Evolutionary conservation across 2,329 filamentous ascomycete species (phyloP).

Genomic region (Phialocephala subalpina): DNA sequence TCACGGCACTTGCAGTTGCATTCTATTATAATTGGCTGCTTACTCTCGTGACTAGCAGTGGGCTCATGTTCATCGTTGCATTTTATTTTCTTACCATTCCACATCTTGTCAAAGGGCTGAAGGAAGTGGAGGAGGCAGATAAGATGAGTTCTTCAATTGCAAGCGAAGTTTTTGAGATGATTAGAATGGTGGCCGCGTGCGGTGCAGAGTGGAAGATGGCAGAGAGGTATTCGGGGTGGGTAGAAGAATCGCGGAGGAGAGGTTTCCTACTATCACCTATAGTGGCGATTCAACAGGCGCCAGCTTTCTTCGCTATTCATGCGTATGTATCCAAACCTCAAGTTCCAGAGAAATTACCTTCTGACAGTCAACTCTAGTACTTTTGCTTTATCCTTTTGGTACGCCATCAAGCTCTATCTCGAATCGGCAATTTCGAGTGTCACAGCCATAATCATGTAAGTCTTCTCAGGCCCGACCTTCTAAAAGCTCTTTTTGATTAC

Average conservation of each 20-base stretch:
- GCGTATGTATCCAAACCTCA: too few species aligned
- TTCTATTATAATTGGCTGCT: constrained; percentile 66
- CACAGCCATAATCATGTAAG: constrained; percentile 63
- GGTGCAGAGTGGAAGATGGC: constrained; percentile 65
- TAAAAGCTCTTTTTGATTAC: neutral
- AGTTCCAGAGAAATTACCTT: too few species aligned
- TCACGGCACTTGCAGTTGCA: constrained; percentile 61
- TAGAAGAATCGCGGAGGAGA: constrained; percentile 59
- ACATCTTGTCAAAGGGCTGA: constrained; percentile 61
- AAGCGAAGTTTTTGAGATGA: constrained; percentile 65
- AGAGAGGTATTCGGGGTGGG: constrained; percentile 61
- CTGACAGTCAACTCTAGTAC: constrained; percentile 42
- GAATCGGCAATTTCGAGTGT: constrained; percentile 55
- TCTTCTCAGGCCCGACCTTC: constrained; percentile 20
- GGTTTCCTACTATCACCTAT: constrained; percentile 59
- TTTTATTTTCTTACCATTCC: constrained; percentile 60
- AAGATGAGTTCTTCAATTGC: constrained; percentile 65
- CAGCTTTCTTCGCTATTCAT: constrained; percentile 32
- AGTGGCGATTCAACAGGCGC: constrained; percentile 59
- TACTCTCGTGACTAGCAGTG: constrained; percentile 64
- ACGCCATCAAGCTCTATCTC: constrained; percentile 59
- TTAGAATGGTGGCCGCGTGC: constrained; percentile 69
- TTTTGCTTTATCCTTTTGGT: constrained; percentile 71
- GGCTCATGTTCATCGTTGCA: constrained; percentile 63
- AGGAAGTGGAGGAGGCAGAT: constrained; percentile 57